A percentile compares a stretch with the other conserved stretches of the same genome.
Evolutionary conservation across 805 yeast genomes (phyloP).

Genomic region (Kodamaea jinghongensis): DNA sequence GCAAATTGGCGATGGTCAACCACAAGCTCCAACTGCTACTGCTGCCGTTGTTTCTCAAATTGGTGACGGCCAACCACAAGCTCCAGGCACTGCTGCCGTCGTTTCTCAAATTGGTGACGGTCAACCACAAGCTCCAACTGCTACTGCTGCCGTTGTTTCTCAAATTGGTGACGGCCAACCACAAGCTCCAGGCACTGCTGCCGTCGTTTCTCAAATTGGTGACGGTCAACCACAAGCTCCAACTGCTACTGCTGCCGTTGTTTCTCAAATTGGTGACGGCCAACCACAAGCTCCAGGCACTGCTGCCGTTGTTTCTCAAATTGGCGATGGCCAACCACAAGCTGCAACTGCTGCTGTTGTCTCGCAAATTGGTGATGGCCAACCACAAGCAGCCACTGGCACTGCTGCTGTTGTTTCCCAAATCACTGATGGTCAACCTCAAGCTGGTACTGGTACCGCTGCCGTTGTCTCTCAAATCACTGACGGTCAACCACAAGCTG

Average conservation of each 20-base stretch:
- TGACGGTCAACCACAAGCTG: constrained; percentile 34
- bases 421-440: constrained; percentile 36
- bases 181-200: constrained; percentile 16
- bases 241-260: constrained; percentile 23
- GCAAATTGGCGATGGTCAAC: constrained; percentile 35
- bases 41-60: constrained; percentile 17
- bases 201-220: constrained; percentile 20
- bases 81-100: constrained; percentile 17
- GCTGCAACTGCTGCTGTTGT: constrained; percentile 24
- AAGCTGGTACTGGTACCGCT: constrained; percentile 22
- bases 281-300: constrained; percentile 29
- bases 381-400: constrained; percentile 20
- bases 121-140: constrained; percentile 16
- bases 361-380: constrained; percentile 37
- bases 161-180: constrained; percentile 19
- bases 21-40: constrained; percentile 17
- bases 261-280: constrained; percentile 40
- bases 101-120: constrained; percentile 47
- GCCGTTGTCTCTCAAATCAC: constrained; percentile 38
- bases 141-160: constrained; percentile 18
- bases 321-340: constrained; percentile 32
- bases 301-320: constrained; percentile 26
- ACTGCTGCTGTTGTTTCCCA: constrained; percentile 23
- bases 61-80: constrained; percentile 60
- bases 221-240: constrained; percentile 33